Evolutionary conservation across 495 filamentous ascomycete genomes (phyloP).

Genomic region (Collariella sp.): DNA sequence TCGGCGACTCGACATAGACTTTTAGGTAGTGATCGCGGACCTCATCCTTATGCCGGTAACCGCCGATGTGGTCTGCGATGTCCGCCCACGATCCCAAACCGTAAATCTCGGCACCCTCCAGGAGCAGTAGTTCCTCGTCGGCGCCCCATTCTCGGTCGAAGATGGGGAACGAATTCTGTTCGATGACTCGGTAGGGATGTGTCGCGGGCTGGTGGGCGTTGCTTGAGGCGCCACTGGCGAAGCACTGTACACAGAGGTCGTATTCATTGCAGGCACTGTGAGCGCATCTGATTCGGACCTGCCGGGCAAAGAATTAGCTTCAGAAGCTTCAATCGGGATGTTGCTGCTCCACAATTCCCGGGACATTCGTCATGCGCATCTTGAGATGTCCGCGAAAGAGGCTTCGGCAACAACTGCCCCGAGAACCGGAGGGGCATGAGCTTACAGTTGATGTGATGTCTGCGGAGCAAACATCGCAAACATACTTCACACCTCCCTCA

Average conservation of each 20-base stretch:
- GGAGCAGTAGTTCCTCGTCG: conserved; percentile 83
- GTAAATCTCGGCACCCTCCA: conserved; percentile 97
- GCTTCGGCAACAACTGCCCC: not conserved
- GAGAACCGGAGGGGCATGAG: conserved; percentile 2
- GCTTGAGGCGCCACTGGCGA: conserved; percentile 66
- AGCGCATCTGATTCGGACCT: conserved; percentile 94
- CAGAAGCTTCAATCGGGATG: not conserved
- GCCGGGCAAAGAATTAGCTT: conserved; percentile 12
- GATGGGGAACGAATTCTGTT: conserved; percentile 96
- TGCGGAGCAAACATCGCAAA: conserved; percentile 90
- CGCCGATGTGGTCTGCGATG: conserved; percentile 95
- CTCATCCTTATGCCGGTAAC: conserved; percentile 88
- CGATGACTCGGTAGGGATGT: conserved; percentile 87
- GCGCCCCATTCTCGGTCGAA: conserved; percentile 94
- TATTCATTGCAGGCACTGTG: conserved; percentile 79
- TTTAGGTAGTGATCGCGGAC: conserved; percentile 87
- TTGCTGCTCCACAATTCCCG: conserved; percentile 12
- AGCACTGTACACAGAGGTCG: conserved; percentile 94
- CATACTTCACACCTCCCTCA: conserved; percentile 87
- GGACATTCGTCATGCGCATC: conserved; percentile 5
- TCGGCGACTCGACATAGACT: conserved; percentile 72
- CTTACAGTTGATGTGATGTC: conserved; percentile 93
- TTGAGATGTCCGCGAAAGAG: not conserved
- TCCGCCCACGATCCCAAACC: conserved; percentile 96
- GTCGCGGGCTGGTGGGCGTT: conserved; percentile 75